Evolutionary conservation across 2,329 filamentous ascomycete species (phyloP).

Genomic region (Chrysoporthe austroafricana): DNA sequence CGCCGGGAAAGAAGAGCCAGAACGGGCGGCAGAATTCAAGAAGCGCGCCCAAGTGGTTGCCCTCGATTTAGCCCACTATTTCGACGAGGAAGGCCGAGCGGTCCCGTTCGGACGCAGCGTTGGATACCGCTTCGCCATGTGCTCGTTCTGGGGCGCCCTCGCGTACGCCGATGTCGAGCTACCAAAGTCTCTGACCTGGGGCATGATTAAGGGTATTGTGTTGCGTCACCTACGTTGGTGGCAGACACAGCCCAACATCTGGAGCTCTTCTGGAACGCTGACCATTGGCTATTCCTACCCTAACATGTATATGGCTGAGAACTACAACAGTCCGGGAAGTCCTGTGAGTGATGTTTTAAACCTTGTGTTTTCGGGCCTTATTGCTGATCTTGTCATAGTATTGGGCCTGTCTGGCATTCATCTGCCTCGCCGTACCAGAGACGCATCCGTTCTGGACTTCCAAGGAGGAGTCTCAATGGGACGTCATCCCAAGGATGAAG

Average conservation of each 20-base stretch:
- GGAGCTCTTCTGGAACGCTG: conserved; percentile 74
- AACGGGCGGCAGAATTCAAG: conserved; percentile 70
- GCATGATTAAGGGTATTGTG: conserved; percentile 76
- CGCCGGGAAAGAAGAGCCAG: conserved; percentile 67
- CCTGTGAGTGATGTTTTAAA: conserved; percentile 44
- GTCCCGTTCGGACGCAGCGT: conserved; percentile 80
- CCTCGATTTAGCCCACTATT: conserved; percentile 75
- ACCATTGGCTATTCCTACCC: conserved; percentile 79
- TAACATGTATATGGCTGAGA: conserved; percentile 78
- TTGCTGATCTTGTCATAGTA: conserved; percentile 53
- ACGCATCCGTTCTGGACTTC: conserved; percentile 77
- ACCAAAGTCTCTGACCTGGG: conserved; percentile 74
- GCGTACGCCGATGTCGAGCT: conserved; percentile 77
- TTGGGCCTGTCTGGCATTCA: conserved; percentile 80
- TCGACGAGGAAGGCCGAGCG: conserved; percentile 70
- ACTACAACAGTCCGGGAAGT: conserved; percentile 78
- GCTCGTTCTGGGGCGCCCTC: conserved; percentile 80
- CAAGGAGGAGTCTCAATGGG: conserved; percentile 63
- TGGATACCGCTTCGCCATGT: conserved; percentile 83
- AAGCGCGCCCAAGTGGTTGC: conserved; percentile 69
- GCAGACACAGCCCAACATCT: conserved; percentile 75
- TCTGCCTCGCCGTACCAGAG: conserved; percentile 70
- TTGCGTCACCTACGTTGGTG: conserved; percentile 79
- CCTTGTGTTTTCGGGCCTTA: not conserved
- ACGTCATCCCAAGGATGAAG: conserved; percentile 61